phyloP scores from a whole-genome alignment of 495 filamentous ascomycete species.

The Aspergillus affinis region DNA sequence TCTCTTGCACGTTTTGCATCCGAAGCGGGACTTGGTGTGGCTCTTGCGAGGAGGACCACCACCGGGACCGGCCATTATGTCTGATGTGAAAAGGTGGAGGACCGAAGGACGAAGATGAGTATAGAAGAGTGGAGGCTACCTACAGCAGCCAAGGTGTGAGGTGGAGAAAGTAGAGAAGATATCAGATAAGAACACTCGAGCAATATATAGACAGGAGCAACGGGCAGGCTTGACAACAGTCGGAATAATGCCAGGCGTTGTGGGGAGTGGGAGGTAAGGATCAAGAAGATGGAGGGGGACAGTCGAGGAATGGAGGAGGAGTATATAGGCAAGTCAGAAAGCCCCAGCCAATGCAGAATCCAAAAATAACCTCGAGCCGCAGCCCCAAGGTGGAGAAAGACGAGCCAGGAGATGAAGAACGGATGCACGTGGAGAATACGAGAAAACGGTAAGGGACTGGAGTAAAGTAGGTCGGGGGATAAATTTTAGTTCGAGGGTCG shows the following conservation, averaged over 20 bases:
- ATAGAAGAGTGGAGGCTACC: constrained; percentile 1
- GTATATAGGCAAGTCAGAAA: constrained; percentile 11
- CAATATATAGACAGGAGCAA: too few relatives aligned
- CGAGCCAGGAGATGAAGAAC: constrained; percentile 12
- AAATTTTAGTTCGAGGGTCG: constrained; percentile 10
- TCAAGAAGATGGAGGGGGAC: neutral
- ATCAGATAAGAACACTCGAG: neutral
- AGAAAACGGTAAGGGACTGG: constrained; percentile 26
- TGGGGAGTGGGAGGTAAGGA: neutral
- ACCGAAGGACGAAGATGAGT: constrained; percentile 4
- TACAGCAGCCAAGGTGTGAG: constrained; percentile 5
- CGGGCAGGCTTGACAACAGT: too few relatives aligned
- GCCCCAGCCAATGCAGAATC: constrained; percentile 21
- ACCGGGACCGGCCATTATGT: constrained; percentile 50
- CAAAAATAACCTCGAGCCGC: constrained; percentile 35
- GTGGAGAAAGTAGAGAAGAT: neutral
- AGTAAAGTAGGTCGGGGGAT: constrained; percentile 8
- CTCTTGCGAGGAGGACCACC: constrained; percentile 62
- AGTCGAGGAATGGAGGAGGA: constrained; percentile 7
- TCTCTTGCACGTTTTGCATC: constrained; percentile 95
- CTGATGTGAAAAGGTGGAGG: neutral
- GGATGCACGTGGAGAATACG: constrained; percentile 31
- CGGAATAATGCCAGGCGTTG: too few relatives aligned
- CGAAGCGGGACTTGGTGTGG: constrained; percentile 97
- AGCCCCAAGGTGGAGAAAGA: constrained; percentile 14